These are phyloP conservation scores for Hanseniaspora hatyaiensis DNA, from an alignment of 805 yeast species.

Conservation along the genomic window DNA sequence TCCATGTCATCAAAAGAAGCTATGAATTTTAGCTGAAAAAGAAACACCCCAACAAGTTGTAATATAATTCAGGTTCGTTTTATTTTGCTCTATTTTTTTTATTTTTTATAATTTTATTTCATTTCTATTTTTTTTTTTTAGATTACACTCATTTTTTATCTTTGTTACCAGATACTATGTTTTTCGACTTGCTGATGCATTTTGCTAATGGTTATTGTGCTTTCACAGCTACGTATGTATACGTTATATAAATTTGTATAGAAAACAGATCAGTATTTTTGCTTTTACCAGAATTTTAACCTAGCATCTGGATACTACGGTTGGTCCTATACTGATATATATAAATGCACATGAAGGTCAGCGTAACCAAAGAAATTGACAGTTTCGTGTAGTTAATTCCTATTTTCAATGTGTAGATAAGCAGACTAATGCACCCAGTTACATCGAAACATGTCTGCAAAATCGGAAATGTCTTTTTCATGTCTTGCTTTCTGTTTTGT, in stretches of 20 bases:
- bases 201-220: too few species aligned
- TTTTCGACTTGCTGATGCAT: slow-evolving; percentile 11
- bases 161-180: not conserved
- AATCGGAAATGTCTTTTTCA: slow-evolving; percentile 77
- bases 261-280: too few species aligned
- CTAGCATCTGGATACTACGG: too few species aligned
- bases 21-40: slow-evolving; percentile 25
- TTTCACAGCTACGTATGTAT: too few species aligned
- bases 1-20: slow-evolving; percentile 34
- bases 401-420: slow-evolving; percentile 17
- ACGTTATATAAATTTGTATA: too few species aligned
- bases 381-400: slow-evolving; percentile 27
- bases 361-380: slow-evolving; percentile 32
- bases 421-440: slow-evolving; percentile 30
- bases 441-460: slow-evolving; percentile 35
- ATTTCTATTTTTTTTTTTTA: not conserved
- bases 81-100: too few species aligned
- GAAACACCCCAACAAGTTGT: too few species aligned
- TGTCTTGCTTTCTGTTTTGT: slow-evolving; percentile 64
- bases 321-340: slow-evolving; percentile 35
- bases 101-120: too few species aligned
- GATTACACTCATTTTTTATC: not conserved
- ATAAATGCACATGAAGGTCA: slow-evolving; percentile 31
- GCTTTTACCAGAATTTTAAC: too few species aligned
- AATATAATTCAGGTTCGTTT: too few species aligned